Evolutionary conservation across 257 asterid genomes (phyloP), one percentile per base, ranked within the genome.

Genomic region (Jasminum sambac): DNA sequence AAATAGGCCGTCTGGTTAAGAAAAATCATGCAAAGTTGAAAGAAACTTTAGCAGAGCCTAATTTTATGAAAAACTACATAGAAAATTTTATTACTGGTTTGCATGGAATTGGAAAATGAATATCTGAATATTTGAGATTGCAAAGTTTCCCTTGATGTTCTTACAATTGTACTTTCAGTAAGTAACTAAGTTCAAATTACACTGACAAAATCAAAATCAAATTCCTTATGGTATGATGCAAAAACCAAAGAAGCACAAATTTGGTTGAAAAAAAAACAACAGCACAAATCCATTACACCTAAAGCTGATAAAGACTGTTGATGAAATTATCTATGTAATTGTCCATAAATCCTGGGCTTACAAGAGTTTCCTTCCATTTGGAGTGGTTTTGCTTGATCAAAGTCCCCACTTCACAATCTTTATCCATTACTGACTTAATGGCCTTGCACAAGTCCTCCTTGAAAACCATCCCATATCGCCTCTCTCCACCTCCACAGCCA

Each of bases 401-500:
- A 6, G 43, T 64, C 23, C 88, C 90, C 63, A 87, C 70, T 67
- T 84, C 75, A 61, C 94, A 83, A 11, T 75, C 88, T 63, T 60
- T 76, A 58, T 85, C 89, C 96, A 88, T 87, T 37, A 73, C 95
- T 9, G 66, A 21, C 65, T 17, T 79, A 4, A 93, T 75, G 55
- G 88, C 90, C 23, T 64, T 69, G 64, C 94, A 68, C 81, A 90
- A 39, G 70, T 79, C 89, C 89, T 89, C 95, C 73, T 79, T 90
- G 0, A 83, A 72, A 90, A 84, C 94, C 93, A 69, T 10, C 84
- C 91, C 83, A 68, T 90, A 2, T 81, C 86, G 26, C 87, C 96
- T 34, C 87, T 77, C 66, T 79, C 83, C 37, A 93, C 96, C 87
- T 93, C 97, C 63, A 90, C 89, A 30, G 89, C 97, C 78, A 93